These are phyloP conservation scores for Vigna angularis DNA, from an alignment of 306 rosid species.

Conservation along the genomic window DNA sequence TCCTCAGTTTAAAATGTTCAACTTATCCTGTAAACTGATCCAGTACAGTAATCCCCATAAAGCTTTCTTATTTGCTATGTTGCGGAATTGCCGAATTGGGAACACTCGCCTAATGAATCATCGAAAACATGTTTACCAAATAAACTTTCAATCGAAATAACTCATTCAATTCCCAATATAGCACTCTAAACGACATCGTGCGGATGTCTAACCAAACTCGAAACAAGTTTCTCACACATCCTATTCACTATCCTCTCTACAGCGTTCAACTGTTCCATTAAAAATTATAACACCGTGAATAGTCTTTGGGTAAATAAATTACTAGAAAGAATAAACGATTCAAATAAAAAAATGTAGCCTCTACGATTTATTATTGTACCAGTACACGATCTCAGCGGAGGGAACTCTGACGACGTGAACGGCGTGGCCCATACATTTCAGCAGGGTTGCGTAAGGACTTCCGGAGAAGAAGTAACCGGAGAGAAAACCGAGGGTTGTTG, in stretches of 20 bases:
- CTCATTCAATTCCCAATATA: neutral
- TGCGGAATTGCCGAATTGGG: constrained; percentile 5
- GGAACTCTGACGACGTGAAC: constrained; percentile 60
- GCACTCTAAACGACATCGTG: constrained; percentile 1
- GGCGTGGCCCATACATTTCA: constrained; percentile 72
- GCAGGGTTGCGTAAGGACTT: constrained; percentile 54
- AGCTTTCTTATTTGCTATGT: neutral
- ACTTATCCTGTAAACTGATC: constrained; percentile 1
- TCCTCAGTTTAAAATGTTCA: constrained; percentile 3
- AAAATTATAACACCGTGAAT: constrained; percentile 23
- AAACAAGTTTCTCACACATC: constrained; percentile 23
- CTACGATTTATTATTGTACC: constrained; percentile 44
- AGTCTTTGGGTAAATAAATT: neutral
- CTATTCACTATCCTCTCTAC: constrained; percentile 25
- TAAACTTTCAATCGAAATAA: neutral
- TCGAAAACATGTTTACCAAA: neutral
- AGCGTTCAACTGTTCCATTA: constrained; percentile 45
- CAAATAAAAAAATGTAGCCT: neutral
- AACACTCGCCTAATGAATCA: neutral
- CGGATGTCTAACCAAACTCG: neutral
- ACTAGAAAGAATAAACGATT: neutral
- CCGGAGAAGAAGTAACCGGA: constrained; percentile 52
- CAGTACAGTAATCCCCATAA: neutral
- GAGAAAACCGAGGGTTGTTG: constrained; percentile 34
- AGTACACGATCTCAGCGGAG: constrained; percentile 67